Evolutionary conservation across 306 rosid species (phyloP).

Genomic region (Prunus salicina): DNA sequence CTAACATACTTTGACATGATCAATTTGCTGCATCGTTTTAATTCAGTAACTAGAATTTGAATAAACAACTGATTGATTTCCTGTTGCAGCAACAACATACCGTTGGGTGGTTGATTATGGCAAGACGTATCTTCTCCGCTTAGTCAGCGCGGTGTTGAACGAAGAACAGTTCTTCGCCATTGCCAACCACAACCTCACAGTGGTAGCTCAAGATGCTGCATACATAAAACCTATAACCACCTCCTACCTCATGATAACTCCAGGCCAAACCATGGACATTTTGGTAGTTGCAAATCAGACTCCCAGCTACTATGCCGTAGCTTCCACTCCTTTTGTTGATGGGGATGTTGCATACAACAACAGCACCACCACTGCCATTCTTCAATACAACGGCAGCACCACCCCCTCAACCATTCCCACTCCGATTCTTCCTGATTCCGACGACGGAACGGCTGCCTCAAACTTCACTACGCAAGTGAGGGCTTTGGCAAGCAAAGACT

Average conservation of each 20-base stretch:
- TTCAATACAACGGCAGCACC: slow-evolving; percentile 45
- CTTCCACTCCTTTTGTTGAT: slow-evolving; percentile 68
- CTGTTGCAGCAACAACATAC: slow-evolving; percentile 30
- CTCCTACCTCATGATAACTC: slow-evolving; percentile 72
- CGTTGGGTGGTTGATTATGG: slow-evolving; percentile 9
- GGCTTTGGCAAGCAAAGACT: slow-evolving; percentile 29
- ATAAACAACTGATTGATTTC: too few relatives aligned
- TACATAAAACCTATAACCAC: slow-evolving; percentile 55
- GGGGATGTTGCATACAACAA: slow-evolving; percentile 68
- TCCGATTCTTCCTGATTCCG: slow-evolving; percentile 19
- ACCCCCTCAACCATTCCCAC: slow-evolving; percentile 11
- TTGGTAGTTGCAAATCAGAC: slow-evolving; percentile 66
- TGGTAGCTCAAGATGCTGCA: not conserved
- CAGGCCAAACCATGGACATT: slow-evolving; percentile 96
- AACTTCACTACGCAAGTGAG: slow-evolving; percentile 14
- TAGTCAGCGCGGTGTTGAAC: slow-evolving; percentile 6
- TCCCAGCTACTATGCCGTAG: slow-evolving; percentile 61
- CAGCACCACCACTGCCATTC: slow-evolving; percentile 88
- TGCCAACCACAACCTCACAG: slow-evolving; percentile 10
- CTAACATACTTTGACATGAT: too few relatives aligned
- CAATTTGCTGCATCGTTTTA: too few relatives aligned
- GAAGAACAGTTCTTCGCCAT: slow-evolving; percentile 8
- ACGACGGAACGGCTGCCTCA: slow-evolving; percentile 6
- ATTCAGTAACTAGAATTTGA: too few relatives aligned
- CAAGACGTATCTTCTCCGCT: slow-evolving; percentile 14